Evolutionary conservation across 352 stramenopile genomes (phyloP).

Genomic region (Globisporangium uncinulatum): DNA sequence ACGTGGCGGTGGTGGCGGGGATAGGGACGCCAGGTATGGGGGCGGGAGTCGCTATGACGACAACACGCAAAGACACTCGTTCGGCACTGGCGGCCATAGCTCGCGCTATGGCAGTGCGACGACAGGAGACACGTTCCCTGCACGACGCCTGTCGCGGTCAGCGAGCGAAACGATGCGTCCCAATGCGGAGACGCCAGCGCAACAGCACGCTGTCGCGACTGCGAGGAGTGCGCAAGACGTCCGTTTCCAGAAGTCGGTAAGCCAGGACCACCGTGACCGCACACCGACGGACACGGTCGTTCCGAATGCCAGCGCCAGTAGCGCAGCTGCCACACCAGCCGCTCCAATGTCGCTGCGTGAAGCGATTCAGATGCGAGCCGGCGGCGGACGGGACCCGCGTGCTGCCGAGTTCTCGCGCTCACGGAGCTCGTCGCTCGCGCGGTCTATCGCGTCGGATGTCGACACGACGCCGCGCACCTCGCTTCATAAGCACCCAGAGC

Average conservation of each 20-base stretch:
- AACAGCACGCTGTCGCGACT: not conserved
- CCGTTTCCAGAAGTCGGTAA: constrained; percentile 25
- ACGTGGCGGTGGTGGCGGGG: constrained; percentile 3
- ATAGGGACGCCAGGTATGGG: constrained; percentile 2
- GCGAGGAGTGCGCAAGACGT: constrained; percentile 47
- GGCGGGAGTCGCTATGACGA: constrained; percentile 11
- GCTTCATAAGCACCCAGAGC: constrained; percentile 6
- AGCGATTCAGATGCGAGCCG: constrained; percentile 8
- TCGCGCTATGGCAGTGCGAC: not conserved
- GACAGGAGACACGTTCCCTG: not conserved
- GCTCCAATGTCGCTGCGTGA: constrained; percentile 6
- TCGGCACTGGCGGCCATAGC: constrained; percentile 1
- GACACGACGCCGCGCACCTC: constrained; percentile 6
- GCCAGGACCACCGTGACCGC: not conserved
- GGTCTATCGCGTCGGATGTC: constrained; percentile 10
- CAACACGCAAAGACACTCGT: constrained; percentile 4
- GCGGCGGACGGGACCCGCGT: constrained; percentile 15
- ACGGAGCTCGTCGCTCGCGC: constrained; percentile 14
- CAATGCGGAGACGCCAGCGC: not conserved
- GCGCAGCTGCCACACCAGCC: not conserved
- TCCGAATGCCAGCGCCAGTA: not conserved
- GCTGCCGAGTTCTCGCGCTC: constrained; percentile 13
- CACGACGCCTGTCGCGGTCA: constrained; percentile 6
- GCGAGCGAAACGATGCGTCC: constrained; percentile 7
- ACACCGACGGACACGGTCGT: not conserved